Evolutionary conservation across 345 rosid genomes (phyloP).

Genomic region (Microcos paniculata): DNA sequence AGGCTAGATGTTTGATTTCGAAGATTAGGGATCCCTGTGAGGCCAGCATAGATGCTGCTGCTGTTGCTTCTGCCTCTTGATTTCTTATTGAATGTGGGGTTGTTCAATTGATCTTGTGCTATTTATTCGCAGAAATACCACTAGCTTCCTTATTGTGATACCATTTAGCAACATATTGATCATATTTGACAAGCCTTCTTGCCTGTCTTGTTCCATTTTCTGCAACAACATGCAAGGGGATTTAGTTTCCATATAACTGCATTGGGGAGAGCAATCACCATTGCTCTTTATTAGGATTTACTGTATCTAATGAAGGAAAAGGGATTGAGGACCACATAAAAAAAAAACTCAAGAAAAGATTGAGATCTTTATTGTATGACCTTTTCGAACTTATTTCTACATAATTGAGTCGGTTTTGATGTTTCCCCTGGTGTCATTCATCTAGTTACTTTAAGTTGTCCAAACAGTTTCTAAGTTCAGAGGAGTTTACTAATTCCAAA

Average conservation of each 20-base stretch:
- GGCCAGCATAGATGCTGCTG: not conserved
- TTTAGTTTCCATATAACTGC: not conserved
- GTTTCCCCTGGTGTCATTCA: not conserved
- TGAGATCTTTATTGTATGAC: not conserved
- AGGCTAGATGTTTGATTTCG: constrained; percentile 8
- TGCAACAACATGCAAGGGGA: not conserved
- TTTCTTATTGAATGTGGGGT: not conserved
- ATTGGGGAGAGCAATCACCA: not conserved
- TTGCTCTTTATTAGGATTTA: not conserved
- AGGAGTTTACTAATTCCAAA: not conserved
- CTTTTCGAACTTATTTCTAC: not conserved
- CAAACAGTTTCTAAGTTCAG: not conserved
- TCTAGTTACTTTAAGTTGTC: not conserved
- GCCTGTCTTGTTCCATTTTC: constrained; percentile 4
- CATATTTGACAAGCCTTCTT: not conserved
- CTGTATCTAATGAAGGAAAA: not conserved
- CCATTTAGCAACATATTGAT: not conserved
- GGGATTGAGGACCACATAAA: too few relatives aligned
- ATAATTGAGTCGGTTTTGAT: not conserved
- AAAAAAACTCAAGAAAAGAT: not conserved
- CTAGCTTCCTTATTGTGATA: not conserved
- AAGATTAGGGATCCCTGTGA: not conserved
- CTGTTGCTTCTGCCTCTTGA: not conserved
- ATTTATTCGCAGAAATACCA: not conserved
- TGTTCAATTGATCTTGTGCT: not conserved